Evolutionary conservation across 129 eudicot genomes (phyloP), one percentile per base, ranked within the genome.

Genomic region (Tagetes patula): DNA sequence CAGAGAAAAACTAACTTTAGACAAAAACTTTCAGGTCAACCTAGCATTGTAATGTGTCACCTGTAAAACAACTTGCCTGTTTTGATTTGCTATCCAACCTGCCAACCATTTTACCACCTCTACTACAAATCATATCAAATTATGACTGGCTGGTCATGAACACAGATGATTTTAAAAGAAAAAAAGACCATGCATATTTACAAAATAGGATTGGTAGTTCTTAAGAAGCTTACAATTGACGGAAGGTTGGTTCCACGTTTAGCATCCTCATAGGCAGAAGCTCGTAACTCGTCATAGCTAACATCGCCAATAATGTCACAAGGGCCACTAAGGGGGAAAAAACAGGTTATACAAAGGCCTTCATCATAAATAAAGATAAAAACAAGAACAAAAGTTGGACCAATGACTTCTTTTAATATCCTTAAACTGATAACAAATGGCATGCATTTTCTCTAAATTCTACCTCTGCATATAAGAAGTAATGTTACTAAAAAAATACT

Each of bases 221-320:
- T 48, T 54, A 31, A 67, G 41, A 55, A 66, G 66, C 98, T 87
- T 88, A 95, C 99, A 82, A 91, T 91, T 73, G 89, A 82, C 83
- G 76, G 96, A 77, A 95, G 37, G 78, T 56, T 80, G 67, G 80
- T 54, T 49, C 99, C 99, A 67, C 83, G 91, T 71, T 86, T 91
- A 67, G 91, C 96, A 58, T 95, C 99, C 72, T 85, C 94, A 80
- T 91, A 95, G 30, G 96, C 96, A 53, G 75, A 54, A 65, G 90
- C 89, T 65, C 96, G 88, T 84, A 95, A 76, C 80, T 95, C 99
- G 79, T 95, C 99, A 72, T 46, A 88, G 87, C 99, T 95, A 54
- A 86, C 43, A 80, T 95, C 99, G 20, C 99, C 97, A 80, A 78
- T 78, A 77, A 95, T 87, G 73, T 95, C 99, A 82, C 99, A 95